These are phyloP conservation scores for Camelina sativa DNA, from an alignment of 345 rosid species.

Conservation along the genomic window DNA sequence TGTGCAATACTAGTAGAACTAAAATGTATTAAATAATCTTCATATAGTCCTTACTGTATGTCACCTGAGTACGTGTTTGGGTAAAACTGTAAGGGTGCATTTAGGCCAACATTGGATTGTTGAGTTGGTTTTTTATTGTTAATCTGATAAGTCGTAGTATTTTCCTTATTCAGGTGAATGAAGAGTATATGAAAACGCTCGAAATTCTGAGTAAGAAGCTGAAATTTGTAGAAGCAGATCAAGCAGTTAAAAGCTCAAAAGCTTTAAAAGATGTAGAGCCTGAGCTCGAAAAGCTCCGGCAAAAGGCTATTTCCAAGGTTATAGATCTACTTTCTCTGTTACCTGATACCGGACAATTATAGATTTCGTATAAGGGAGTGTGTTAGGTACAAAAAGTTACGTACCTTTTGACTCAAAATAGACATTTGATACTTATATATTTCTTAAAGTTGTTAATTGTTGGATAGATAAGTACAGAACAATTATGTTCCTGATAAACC, in stretches of 20 bases:
- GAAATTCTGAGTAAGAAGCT: conserved; percentile 93
- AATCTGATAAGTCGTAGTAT: conserved; percentile 31
- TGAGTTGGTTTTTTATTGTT: neutral
- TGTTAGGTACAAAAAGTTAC: conserved; percentile 14
- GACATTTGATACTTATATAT: conserved; percentile 1
- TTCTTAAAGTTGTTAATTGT: neutral
- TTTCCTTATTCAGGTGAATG: conserved; percentile 73
- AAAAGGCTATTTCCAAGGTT: conserved; percentile 96
- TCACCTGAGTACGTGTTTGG: conserved; percentile 9
- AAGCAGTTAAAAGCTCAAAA: conserved; percentile 76
- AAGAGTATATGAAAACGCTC: conserved; percentile 86
- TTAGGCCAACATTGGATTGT: conserved; percentile 15
- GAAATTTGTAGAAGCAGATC: conserved; percentile 80
- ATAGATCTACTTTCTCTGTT: conserved; percentile 28
- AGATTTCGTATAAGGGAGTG: conserved; percentile 14
- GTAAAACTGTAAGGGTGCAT: conserved; percentile 21
- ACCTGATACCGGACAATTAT: neutral
- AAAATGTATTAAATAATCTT: neutral
- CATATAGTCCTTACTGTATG: conserved; percentile 2
- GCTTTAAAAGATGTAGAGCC: conserved; percentile 97
- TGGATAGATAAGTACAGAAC: conserved; percentile 16
- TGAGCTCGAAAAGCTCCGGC: conserved; percentile 95
- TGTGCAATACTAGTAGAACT: conserved; percentile 7
- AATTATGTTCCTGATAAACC: neutral
- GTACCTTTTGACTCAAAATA: conserved; percentile 12